Evolutionary conservation across 1,284 basidiomycete genomes (phyloP), one percentile per base, ranked within the genome.

Genomic region (Macrocybe sp.): DNA sequence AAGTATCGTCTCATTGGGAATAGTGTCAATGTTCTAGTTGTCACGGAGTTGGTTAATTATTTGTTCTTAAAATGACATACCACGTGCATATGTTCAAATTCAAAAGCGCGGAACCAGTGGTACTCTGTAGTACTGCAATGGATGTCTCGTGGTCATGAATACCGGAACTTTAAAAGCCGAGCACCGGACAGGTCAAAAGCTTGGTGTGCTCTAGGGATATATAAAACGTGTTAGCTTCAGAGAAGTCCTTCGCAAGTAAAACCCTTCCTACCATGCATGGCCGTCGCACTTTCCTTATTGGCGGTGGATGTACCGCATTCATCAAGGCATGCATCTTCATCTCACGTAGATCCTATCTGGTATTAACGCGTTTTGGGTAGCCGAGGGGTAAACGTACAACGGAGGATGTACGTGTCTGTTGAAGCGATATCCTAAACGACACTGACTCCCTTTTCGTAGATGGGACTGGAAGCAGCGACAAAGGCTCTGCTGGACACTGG

Each of bases 401-500:
- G 0, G 82, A 88, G 49, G 84, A 87, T 59, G 84, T 83, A 59
- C 52, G 77, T 59, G 11, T 8, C 37, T 22, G 11, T 14, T 46
- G 6, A 22, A 7, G n/a, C 11, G n/a, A 22, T 4, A 35, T 16
- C 9, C 45, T 39, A 34, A 16, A 14, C 9, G 6, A 34, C 29
- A 9, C 31, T 38, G 14, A 50, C 32, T 36, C 10, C n/a, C 33
- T 7, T 14, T 12, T 38, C 1, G 30, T 60, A 84, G 82, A 88
- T 89, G 82, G 83, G 85, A 2, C 69, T 92, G 49, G 90, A 93
- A 64, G 90, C 89, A 5, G 79, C 84, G 1, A 89, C 88, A 2
- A 92, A 93, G 59, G 90, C 89, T 0, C 73, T 93, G 14, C 76
- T 92, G 22, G 91, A 93, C 60, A 89, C 91, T 55, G 90, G 89